Conservation (phyloP, 1,284 basidiomycete species). For the Cutaneotrichosporon sp. region DNA sequence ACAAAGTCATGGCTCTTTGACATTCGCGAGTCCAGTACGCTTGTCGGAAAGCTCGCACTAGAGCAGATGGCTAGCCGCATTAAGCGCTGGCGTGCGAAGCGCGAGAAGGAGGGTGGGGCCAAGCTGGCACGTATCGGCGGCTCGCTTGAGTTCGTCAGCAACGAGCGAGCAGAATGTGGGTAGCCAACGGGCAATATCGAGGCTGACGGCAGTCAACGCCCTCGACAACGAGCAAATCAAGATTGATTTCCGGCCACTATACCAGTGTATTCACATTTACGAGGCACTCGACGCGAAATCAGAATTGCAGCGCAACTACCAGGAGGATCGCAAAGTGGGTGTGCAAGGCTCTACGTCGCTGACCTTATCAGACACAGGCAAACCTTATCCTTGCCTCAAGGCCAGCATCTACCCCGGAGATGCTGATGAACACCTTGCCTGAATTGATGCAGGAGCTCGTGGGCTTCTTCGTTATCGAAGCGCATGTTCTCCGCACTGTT, state of each 20-base stretch:
- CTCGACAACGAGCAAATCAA: slow-evolving; percentile 81
- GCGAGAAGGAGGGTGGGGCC: slow-evolving; percentile 57
- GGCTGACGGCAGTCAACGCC: slow-evolving; percentile 63
- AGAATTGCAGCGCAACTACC: slow-evolving; percentile 85
- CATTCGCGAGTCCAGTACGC: slow-evolving; percentile 79
- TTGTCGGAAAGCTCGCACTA: slow-evolving; percentile 81
- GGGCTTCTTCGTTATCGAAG: slow-evolving; percentile 98
- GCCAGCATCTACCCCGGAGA: slow-evolving; percentile 45
- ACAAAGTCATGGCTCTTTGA: slow-evolving; percentile 97
- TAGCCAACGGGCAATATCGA: background rate
- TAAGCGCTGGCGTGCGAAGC: slow-evolving; percentile 73
- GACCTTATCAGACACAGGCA: slow-evolving; percentile 80
- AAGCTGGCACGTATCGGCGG: slow-evolving; percentile 82
- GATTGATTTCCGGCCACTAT: slow-evolving; percentile 91
- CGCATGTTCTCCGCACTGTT: slow-evolving; percentile 83
- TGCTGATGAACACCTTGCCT: slow-evolving; percentile 51
- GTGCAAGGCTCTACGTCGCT: background rate
- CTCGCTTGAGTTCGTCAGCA: slow-evolving; percentile 86
- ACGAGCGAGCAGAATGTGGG: slow-evolving; percentile 91
- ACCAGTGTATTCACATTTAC: slow-evolving; percentile 97
- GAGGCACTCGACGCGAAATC: slow-evolving; percentile 81
- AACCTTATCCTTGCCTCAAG: slow-evolving; percentile 78
- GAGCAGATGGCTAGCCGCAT: slow-evolving; percentile 83
- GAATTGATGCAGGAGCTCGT: slow-evolving; percentile 83
- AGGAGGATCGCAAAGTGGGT: slow-evolving; percentile 83